Evolutionary conservation across 1,139 yeast genomes (phyloP).

Genomic region (Debaryomycetaceae sp.): DNA sequence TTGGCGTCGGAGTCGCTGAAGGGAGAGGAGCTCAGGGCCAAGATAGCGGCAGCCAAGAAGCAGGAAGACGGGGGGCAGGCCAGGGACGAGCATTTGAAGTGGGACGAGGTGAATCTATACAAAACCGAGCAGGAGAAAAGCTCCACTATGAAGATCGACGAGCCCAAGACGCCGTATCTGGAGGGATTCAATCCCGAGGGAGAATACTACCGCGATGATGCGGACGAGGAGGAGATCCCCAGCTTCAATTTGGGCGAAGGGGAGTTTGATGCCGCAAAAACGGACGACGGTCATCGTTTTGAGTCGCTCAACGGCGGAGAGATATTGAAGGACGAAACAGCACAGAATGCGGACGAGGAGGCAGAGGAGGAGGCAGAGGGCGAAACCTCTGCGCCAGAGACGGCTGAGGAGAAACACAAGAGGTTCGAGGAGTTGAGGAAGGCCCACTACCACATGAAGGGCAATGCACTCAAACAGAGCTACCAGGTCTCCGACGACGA

Average conservation of each 20-base stretch:
- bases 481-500: constrained; percentile 30
- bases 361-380: constrained; percentile 17
- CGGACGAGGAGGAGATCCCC: constrained; percentile 47
- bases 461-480: constrained; percentile 43
- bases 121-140: constrained; percentile 66
- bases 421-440: constrained; percentile 75
- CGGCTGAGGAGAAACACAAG: constrained; percentile 62
- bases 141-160: constrained; percentile 83
- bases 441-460: constrained; percentile 73
- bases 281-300: constrained; percentile 3
- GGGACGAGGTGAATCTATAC: constrained; percentile 73
- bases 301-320: constrained; percentile 40
- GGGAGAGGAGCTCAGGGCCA: constrained; percentile 40
- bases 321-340: constrained; percentile 21
- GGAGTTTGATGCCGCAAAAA: constrained; percentile 31
- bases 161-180: constrained; percentile 96
- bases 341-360: constrained; percentile 15
- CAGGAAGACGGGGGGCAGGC: constrained; percentile 6
- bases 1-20: constrained; percentile 25
- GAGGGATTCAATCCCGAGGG: constrained; percentile 85
- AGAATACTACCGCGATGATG: constrained; percentile 78
- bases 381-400: constrained; percentile 32
- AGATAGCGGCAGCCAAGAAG: constrained; percentile 26
- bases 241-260: constrained; percentile 44
- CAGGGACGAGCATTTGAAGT: constrained; percentile 40